Percentiles rank a stretch among this genome's conserved stretches.
phyloP scores from a whole-genome alignment of 2,329 filamentous ascomycete species.

The Hyphodiscus sp. region DNA sequence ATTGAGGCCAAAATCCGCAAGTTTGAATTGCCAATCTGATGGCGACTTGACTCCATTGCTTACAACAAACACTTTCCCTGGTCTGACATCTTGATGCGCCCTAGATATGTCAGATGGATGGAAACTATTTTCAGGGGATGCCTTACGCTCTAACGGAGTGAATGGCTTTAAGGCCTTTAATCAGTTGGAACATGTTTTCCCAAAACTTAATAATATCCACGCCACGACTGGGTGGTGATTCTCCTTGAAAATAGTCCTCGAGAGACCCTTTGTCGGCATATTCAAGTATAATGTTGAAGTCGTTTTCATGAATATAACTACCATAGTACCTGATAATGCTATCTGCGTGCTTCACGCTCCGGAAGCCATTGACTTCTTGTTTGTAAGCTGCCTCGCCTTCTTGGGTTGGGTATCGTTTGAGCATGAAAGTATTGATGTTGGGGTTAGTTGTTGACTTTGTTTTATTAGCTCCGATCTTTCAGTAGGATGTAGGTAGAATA shows the following conservation, averaged over 20 bases:
- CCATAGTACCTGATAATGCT: slow-evolving; percentile 27
- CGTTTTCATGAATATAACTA: slow-evolving; percentile 22
- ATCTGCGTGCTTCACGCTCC: slow-evolving; percentile 7
- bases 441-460: neutral
- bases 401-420: slow-evolving; percentile 23
- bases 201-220: slow-evolving; percentile 30
- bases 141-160: slow-evolving; percentile 7
- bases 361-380: slow-evolving; percentile 24
- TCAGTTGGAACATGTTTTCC: slow-evolving; percentile 26
- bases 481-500: neutral
- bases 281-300: slow-evolving; percentile 31
- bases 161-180: slow-evolving; percentile 24
- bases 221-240: slow-evolving; percentile 19
- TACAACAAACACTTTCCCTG: slow-evolving; percentile 28
- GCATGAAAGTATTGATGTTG: slow-evolving; percentile 16
- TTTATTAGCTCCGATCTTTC: neutral
- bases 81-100: slow-evolving; percentile 31
- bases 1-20: slow-evolving; percentile 27
- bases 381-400: slow-evolving; percentile 20
- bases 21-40: slow-evolving; percentile 26
- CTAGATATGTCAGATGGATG: slow-evolving; percentile 15
- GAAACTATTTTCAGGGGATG: neutral
- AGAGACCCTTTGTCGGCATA: slow-evolving; percentile 31
- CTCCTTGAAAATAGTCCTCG: slow-evolving; percentile 26
- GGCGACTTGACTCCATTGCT: slow-evolving; percentile 7